phyloP scores from a whole-genome alignment of 495 filamentous ascomycete species.

The Penicillium desertorum region DNA sequence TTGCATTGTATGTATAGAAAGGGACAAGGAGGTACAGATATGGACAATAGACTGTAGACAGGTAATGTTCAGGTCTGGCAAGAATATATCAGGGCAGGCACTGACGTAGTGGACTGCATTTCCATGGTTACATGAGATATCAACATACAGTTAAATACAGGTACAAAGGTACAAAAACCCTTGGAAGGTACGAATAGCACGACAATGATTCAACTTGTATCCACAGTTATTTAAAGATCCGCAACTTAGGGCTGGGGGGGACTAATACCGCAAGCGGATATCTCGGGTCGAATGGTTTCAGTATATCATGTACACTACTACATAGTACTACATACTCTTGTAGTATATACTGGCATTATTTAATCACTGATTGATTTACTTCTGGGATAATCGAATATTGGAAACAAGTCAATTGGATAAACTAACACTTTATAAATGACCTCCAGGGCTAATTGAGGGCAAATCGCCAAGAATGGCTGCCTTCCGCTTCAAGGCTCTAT shows the following conservation, averaged over 20 bases:
- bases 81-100: not conserved
- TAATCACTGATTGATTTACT: not conserved
- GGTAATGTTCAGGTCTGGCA: not conserved
- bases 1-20: slow-evolving; percentile 12
- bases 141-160: not conserved
- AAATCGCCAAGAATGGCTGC: no score
- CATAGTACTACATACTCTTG: not conserved
- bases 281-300: not conserved
- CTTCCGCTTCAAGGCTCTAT: no score
- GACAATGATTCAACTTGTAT: not conserved
- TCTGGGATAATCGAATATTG: not conserved
- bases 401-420: not conserved
- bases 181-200: not conserved
- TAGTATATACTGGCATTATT: not conserved
- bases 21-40: not conserved
- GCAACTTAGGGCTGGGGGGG: not conserved
- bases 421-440: not conserved
- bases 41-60: not conserved
- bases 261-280: not conserved
- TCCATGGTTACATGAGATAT: slow-evolving; percentile 7
- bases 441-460: no score
- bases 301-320: not conserved
- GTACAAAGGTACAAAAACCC: not conserved
- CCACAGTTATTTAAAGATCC: not conserved
- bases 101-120: slow-evolving; percentile 10